Percentiles rank a stretch among this genome's conserved stretches.
These are phyloP conservation scores for Euphrasia confusa DNA, from an alignment of 257 asterid species.

Conservation along the genomic window DNA sequence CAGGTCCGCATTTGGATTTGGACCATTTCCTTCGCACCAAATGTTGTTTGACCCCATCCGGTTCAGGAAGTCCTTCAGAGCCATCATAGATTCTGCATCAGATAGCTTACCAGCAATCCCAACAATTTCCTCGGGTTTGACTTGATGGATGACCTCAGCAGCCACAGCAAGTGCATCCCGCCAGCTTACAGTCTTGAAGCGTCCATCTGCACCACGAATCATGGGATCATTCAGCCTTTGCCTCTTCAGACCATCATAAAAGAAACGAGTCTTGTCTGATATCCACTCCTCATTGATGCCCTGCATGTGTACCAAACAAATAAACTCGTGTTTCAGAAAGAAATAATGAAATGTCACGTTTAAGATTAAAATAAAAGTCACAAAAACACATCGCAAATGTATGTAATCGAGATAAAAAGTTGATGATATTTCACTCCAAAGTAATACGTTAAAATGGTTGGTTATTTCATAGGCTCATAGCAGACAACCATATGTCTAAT, in stretches of 20 bases:
- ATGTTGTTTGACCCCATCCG: conserved; percentile 88
- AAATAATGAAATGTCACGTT: not conserved
- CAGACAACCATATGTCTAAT: conserved; percentile 3
- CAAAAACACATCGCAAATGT: not conserved
- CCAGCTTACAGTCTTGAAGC: conserved; percentile 92
- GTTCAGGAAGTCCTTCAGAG: conserved; percentile 86
- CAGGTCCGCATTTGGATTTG: conserved; percentile 74
- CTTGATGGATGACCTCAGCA: conserved; percentile 77
- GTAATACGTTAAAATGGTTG: not conserved
- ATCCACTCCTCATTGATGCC: conserved; percentile 99
- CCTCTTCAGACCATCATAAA: conserved; percentile 95
- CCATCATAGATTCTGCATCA: conserved; percentile 97
- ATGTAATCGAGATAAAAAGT: not conserved
- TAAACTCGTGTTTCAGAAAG: conserved; percentile 8
- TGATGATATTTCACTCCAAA: not conserved
- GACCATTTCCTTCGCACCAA: conserved; percentile 94
- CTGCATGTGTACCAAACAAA: conserved; percentile 37
- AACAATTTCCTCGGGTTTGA: conserved; percentile 75
- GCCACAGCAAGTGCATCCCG: conserved; percentile 85
- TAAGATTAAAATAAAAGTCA: conserved; percentile 1
- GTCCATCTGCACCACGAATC: conserved; percentile 96
- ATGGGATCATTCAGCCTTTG: conserved; percentile 97
- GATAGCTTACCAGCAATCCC: conserved; percentile 97
- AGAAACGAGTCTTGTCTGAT: conserved; percentile 97
- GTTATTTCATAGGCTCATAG: conserved; percentile 13